Evolutionary conservation across 2,329 filamentous ascomycete genomes (phyloP).

Genomic region (Calonectria ilicicola): DNA sequence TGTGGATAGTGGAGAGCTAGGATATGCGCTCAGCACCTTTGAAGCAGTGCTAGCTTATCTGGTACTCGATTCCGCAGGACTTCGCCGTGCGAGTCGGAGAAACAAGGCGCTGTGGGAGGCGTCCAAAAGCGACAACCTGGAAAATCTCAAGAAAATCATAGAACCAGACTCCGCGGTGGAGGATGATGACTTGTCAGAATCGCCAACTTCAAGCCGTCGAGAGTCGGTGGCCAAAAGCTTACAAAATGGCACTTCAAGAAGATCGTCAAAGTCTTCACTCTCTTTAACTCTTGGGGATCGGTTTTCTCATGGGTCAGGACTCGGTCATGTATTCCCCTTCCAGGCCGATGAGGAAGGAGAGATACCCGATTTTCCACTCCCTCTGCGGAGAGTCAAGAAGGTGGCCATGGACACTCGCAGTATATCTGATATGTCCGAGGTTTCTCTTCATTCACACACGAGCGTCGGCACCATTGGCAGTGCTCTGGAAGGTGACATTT

Average conservation of each 20-base stretch:
- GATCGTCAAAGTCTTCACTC: constrained; percentile 53
- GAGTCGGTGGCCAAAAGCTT: constrained; percentile 62
- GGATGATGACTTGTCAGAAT: constrained; percentile 56
- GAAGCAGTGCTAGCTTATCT: constrained; percentile 95
- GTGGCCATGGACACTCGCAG: constrained; percentile 93
- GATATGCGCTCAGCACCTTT: constrained; percentile 95
- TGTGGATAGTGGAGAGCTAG: constrained; percentile 95
- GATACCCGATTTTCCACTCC: constrained; percentile 45
- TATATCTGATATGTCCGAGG: constrained; percentile 85
- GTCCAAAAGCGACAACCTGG: constrained; percentile 79
- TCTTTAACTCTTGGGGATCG: constrained; percentile 58
- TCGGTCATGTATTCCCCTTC: constrained; percentile 94
- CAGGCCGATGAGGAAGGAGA: constrained; percentile 66
- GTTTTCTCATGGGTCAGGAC: constrained; percentile 67
- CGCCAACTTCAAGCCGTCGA: constrained; percentile 56
- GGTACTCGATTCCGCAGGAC: constrained; percentile 80
- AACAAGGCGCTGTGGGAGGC: constrained; percentile 93
- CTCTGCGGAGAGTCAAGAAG: constrained; percentile 73
- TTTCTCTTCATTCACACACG: constrained; percentile 83
- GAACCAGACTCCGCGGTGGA: constrained; percentile 72
- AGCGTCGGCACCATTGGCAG: constrained; percentile 81
- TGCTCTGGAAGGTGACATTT: constrained; percentile 86
- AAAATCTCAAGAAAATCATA: constrained; percentile 81
- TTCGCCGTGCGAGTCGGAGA: constrained; percentile 85
- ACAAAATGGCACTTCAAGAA: constrained; percentile 55